Percentiles rank a stretch among this genome's conserved stretches.
phyloP scores from a whole-genome alignment of 2,329 filamentous ascomycete genomes.

The Thermoascus crustaceus region DNA sequence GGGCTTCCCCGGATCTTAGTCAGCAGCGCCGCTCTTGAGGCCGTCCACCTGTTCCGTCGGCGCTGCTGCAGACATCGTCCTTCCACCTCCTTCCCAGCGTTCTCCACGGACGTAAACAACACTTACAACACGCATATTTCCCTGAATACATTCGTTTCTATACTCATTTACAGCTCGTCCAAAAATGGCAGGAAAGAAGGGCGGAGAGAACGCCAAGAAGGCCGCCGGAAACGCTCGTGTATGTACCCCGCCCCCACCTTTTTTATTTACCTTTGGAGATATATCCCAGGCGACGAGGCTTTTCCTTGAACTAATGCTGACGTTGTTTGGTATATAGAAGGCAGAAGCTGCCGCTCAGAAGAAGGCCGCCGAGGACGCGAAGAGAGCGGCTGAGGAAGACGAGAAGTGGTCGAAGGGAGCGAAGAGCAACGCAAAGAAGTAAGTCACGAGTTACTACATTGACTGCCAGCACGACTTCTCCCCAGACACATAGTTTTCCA shows the following conservation, averaged over 20 bases:
- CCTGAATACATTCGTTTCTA: not conserved
- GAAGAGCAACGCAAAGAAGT: constrained; percentile 86
- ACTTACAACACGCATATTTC: not conserved
- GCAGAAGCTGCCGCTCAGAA: constrained; percentile 79
- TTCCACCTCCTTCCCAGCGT: not conserved
- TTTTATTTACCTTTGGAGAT: constrained; percentile 10
- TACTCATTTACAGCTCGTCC: not conserved
- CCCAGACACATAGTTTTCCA: not conserved
- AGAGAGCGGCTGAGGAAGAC: constrained; percentile 59
- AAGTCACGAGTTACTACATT: constrained; percentile 28
- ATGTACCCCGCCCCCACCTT: constrained; percentile 24
- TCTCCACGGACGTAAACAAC: not conserved
- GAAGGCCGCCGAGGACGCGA: constrained; percentile 60
- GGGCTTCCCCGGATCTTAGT: not conserved
- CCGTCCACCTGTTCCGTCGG: not conserved
- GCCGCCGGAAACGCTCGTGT: constrained; percentile 67
- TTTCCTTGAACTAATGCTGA: constrained; percentile 9
- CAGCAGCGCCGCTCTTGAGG: not conserved
- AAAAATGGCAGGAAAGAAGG: constrained; percentile 65
- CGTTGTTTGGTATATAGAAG: constrained; percentile 51
- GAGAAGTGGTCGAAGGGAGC: constrained; percentile 76
- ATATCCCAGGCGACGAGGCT: constrained; percentile 4
- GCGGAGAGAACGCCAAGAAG: constrained; percentile 77
- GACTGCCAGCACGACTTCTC: not conserved
- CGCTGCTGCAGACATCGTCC: constrained; percentile 1